Percentiles rank a stretch among this genome's conserved stretches.
These are phyloP conservation scores for Myxozyma melibiosi DNA, from an alignment of 805 yeast species.

Conservation along the genomic window DNA sequence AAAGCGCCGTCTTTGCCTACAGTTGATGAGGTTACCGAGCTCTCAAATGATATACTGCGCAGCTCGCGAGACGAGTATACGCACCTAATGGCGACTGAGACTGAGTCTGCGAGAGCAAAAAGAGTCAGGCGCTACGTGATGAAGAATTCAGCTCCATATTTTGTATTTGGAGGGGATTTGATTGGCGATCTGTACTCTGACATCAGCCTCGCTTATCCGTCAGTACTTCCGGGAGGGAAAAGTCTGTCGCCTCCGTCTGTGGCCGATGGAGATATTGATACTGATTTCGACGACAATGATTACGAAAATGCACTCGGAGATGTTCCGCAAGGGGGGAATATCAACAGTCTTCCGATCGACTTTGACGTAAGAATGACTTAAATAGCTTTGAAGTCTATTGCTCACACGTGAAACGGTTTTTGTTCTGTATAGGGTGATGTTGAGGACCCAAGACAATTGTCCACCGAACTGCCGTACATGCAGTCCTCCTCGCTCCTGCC, in stretches of 20 bases:
- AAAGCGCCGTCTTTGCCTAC: background rate
- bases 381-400: too few species aligned
- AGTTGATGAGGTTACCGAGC: background rate
- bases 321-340: too few species aligned
- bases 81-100: constrained; percentile 1
- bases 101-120: background rate
- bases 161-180: constrained; percentile 4
- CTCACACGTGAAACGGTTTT: background rate
- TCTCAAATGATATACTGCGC: background rate
- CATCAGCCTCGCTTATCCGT: too few species aligned
- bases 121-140: background rate
- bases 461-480: background rate
- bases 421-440: constrained; percentile 3
- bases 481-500: constrained; percentile 9
- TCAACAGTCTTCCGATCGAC: background rate
- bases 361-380: background rate
- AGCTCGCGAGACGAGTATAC: constrained; percentile 5
- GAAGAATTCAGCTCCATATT: background rate
- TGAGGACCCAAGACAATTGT: constrained; percentile 10
- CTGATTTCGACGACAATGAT: background rate
- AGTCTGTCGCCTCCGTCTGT: too few species aligned
- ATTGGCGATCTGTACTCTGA: too few species aligned
- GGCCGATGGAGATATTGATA: background rate
- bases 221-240: too few species aligned
- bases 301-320: background rate